phyloP scores from a whole-genome alignment of 805 yeast genomes.

The Wickerhamiella lipophila region DNA sequence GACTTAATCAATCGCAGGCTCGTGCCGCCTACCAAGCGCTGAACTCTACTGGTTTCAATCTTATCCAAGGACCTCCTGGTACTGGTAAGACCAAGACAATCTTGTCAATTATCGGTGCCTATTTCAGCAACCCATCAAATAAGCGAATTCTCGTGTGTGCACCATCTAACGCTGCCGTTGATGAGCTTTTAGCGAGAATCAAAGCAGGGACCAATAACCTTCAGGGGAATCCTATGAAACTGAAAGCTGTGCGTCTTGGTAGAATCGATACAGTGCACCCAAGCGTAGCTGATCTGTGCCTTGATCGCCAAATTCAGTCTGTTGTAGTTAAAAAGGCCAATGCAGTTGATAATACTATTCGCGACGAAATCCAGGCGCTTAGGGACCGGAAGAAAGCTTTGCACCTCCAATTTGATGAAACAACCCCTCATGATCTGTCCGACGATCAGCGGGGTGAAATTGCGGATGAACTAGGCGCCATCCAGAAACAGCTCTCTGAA shows the following conservation, averaged over 20 bases:
- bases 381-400: conserved; percentile 9
- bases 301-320: conserved; percentile 71
- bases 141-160: conserved; percentile 81
- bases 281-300: conserved; percentile 66
- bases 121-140: conserved; percentile 25
- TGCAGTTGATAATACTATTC: conserved; percentile 26
- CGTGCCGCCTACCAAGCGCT: conserved; percentile 69
- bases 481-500: conserved; percentile 40
- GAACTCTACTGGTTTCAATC: conserved; percentile 58
- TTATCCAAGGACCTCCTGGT: conserved; percentile 97
- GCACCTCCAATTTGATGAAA: conserved; percentile 13
- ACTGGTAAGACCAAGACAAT: conserved; percentile 98
- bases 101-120: conserved; percentile 76
- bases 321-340: conserved; percentile 20
- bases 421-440: not conserved
- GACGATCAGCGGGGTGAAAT: not conserved
- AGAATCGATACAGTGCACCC: conserved; percentile 76
- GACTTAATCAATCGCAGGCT: conserved; percentile 83
- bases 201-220: conserved; percentile 47
- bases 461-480: conserved; percentile 22
- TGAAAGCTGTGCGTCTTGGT: conserved; percentile 76
- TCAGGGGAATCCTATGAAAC: conserved; percentile 38
- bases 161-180: conserved; percentile 98
- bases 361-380: conserved; percentile 30
- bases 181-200: conserved; percentile 77